Evolutionary conservation across 768 basidiomycete species (phyloP), one percentile per base, ranked within the genome.

Genomic region (Termitomyces sp.): DNA sequence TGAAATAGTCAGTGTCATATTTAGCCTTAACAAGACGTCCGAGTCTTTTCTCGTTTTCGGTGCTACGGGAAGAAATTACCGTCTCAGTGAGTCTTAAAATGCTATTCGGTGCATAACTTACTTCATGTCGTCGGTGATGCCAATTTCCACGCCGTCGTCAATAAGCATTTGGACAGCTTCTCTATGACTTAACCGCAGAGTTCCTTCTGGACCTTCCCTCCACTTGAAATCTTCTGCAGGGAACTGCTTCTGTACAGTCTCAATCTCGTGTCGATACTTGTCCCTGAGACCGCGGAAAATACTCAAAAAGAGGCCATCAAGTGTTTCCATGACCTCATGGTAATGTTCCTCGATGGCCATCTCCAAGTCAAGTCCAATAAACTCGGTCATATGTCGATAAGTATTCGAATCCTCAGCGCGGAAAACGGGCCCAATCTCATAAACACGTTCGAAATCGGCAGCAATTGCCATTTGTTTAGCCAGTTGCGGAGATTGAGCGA

Each of bases 401-500:
- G 97, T 98, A 71, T 95, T 93, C 45, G 96, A 88, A 70, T 98
- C 85, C 71, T 98, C 97, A 15, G 97, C 97, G 58, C 97, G 92
- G 78, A 98, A 98, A 53, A 98, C 96, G 54, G 88, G 84, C 0
- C 87, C 97, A 58, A 99, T 93, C 73, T 99, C 97, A 72, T 95
- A 99, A 8, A 99, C 97, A 32, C 93, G 83, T 70, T 98, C 97
- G 67, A 98, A 94, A 73, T 98, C 97, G 52, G 93, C 94, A 34
- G 97, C 93, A 64, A 99, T 98, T 57, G 90, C 91, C 97, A 99
- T 99, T 73, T 99, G 97, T 71, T 99, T 99, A 49, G 94, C 92
- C 15, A 98, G 78, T 67, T 99, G 97, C 40, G 97, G 97, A 38
- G 91, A 94, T 70, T 99, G 97, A 19, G 97, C 97, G 40, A 99